Conservation (phyloP, 345 rosid genomes). For the Hypericum perforatum region DNA sequence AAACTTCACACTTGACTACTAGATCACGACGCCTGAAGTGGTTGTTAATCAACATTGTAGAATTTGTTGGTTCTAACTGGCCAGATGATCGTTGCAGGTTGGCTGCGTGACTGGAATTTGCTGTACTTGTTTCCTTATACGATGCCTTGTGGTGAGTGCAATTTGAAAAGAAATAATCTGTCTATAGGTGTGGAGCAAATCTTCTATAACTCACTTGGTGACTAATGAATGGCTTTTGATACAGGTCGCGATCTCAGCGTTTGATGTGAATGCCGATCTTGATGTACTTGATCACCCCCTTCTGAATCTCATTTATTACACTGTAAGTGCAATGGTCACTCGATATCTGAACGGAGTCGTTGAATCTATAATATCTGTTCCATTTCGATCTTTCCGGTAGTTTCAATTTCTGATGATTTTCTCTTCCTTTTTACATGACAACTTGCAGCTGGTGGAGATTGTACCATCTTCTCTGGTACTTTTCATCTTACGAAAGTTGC, state of each 20-base stretch:
- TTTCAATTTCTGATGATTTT: too few species aligned
- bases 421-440: too few species aligned
- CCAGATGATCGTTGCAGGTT: constrained; percentile 33
- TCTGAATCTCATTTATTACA: constrained; percentile 72
- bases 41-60: too few species aligned
- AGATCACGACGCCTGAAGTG: too few species aligned
- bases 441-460: constrained; percentile 74
- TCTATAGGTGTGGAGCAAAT: too few species aligned
- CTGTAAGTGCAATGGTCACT: constrained; percentile 34
- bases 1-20: too few species aligned
- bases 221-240: constrained; percentile 2
- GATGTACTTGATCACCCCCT: constrained; percentile 78
- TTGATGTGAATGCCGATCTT: constrained; percentile 65
- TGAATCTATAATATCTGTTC: too few species aligned
- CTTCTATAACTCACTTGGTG: too few species aligned
- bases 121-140: constrained; percentile 65
- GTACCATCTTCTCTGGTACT: constrained; percentile 78
- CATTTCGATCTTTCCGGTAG: too few species aligned
- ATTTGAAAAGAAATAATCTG: neutral
- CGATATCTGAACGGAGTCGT: too few species aligned
- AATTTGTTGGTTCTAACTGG: too few species aligned
- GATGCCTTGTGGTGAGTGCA: constrained; percentile 59
- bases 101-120: constrained; percentile 66
- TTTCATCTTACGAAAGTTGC: constrained; percentile 83
- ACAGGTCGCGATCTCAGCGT: constrained; percentile 80